These are phyloP conservation scores for Jacaranda copaia DNA, from an alignment of 257 asterid species.

Conservation along the genomic window DNA sequence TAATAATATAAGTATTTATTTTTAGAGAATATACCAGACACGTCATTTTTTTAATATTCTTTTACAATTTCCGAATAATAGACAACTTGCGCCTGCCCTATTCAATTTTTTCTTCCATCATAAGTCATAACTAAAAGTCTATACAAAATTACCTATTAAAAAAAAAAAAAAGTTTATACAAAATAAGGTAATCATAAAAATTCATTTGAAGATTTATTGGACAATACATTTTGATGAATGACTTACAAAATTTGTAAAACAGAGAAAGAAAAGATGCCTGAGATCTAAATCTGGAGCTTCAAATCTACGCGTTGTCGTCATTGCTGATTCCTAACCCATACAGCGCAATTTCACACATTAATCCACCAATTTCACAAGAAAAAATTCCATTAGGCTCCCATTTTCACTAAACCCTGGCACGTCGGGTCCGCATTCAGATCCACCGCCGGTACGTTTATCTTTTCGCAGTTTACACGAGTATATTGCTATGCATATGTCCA, in stretches of 20 bases:
- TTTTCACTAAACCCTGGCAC: conserved; percentile 34
- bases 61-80: neutral
- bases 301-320: conserved; percentile 12
- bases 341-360: neutral
- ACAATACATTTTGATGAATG: neutral
- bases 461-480: neutral
- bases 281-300: conserved; percentile 31
- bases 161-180: neutral
- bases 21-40: too few relatives aligned
- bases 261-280: neutral
- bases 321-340: neutral
- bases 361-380: conserved; percentile 1
- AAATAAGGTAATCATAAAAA: too few relatives aligned
- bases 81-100: neutral
- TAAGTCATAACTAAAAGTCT: too few relatives aligned
- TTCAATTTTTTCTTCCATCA: neutral
- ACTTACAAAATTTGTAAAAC: neutral
- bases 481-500: neutral
- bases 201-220: neutral
- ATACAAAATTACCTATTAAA: too few relatives aligned
- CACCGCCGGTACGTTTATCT: conserved; percentile 34
- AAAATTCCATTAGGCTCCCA: conserved; percentile 3
- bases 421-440: conserved; percentile 32
- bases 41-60: neutral
- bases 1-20: too few relatives aligned